Evolutionary conservation across 2,329 filamentous ascomycete genomes (phyloP).

Genomic region (Botrytis hyacinthi): DNA sequence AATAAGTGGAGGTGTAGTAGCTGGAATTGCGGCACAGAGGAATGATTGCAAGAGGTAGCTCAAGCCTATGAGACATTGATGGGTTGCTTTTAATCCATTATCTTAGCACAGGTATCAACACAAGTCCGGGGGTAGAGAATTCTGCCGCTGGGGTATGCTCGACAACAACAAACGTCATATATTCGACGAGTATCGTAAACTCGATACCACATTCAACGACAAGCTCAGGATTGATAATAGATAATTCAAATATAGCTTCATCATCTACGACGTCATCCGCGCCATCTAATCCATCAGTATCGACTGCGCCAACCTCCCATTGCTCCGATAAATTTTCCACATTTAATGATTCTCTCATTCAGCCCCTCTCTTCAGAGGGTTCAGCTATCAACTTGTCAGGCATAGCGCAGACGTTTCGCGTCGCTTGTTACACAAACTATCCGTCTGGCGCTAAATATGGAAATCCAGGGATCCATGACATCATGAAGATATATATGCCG

Average conservation of each 20-base stretch:
- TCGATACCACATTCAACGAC: background rate
- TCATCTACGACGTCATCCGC: background rate
- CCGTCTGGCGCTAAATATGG: constrained; percentile 5
- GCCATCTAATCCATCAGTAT: background rate
- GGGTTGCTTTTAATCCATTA: background rate
- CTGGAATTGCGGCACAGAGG: background rate
- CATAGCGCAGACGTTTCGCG: constrained; percentile 9
- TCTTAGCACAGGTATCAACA: background rate
- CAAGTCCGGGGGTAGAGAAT: background rate
- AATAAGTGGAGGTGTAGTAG: background rate
- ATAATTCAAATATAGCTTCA: background rate
- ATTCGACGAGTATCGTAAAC: background rate
- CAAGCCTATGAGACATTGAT: background rate
- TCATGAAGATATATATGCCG: constrained; percentile 20
- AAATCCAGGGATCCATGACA: constrained; percentile 17
- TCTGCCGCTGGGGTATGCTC: background rate
- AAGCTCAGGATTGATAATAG: background rate
- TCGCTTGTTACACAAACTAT: constrained; percentile 20
- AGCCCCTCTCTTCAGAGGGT: background rate
- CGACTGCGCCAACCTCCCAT: background rate
- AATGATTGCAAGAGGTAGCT: background rate
- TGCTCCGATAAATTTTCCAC: constrained; percentile 2
- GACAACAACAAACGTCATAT: background rate
- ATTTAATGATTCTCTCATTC: background rate
- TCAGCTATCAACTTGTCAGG: background rate